These are phyloP conservation scores for Skeletonema costatum DNA, from an alignment of 108 stramenopile species.

Conservation along the genomic window DNA sequence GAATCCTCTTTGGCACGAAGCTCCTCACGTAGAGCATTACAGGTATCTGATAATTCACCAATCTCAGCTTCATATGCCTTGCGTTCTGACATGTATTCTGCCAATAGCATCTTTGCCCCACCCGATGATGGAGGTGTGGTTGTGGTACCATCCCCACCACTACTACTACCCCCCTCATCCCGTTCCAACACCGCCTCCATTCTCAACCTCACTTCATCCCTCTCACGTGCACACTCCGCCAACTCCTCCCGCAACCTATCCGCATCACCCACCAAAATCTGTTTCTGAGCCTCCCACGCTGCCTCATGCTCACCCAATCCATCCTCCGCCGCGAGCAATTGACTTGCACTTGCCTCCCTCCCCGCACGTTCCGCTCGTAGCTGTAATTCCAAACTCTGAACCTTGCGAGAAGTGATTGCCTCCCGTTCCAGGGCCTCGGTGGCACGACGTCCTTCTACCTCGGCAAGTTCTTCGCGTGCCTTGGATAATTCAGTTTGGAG, in stretches of 20 bases:
- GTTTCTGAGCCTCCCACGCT: slow-evolving; percentile 86
- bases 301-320: slow-evolving; percentile 85
- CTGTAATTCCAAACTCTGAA: slow-evolving; percentile 76
- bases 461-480: slow-evolving; percentile 78
- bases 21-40: slow-evolving; percentile 79
- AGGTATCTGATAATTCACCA: slow-evolving; percentile 65
- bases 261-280: slow-evolving; percentile 84
- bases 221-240: slow-evolving; percentile 66
- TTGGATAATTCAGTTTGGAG: slow-evolving; percentile 64
- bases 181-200: slow-evolving; percentile 47
- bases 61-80: slow-evolving; percentile 89
- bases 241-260: slow-evolving; percentile 75
- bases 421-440: slow-evolving; percentile 88
- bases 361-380: slow-evolving; percentile 87
- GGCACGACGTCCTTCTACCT: slow-evolving; percentile 82
- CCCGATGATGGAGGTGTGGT: slow-evolving; percentile 44
- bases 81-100: slow-evolving; percentile 77
- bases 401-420: slow-evolving; percentile 75
- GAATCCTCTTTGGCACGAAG: slow-evolving; percentile 62
- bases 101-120: slow-evolving; percentile 40
- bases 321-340: slow-evolving; percentile 78
- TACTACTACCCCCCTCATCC: slow-evolving; percentile 18
- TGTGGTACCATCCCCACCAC: background rate
- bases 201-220: slow-evolving; percentile 78
- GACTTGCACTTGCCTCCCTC: slow-evolving; percentile 75